Evolutionary conservation across 805 yeast genomes (phyloP).

Genomic region (Metschnikowia matae): DNA sequence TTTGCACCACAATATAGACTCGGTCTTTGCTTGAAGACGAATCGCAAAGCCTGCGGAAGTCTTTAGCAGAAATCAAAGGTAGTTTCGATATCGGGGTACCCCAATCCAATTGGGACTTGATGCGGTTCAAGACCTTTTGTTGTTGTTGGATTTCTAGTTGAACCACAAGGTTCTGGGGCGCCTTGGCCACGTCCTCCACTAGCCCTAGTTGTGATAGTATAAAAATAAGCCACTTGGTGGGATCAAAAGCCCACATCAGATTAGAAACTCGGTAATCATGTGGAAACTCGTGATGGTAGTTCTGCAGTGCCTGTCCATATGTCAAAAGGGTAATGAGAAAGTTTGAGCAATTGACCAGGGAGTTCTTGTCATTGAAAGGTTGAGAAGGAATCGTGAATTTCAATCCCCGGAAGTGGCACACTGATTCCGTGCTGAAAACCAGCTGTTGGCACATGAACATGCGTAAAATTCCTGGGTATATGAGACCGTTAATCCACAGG

Average conservation of each 20-base stretch:
- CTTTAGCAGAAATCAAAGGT: conserved; percentile 56
- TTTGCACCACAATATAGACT: conserved; percentile 78
- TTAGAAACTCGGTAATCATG: conserved; percentile 79
- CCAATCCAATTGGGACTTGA: conserved; percentile 81
- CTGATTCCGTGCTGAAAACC: conserved; percentile 70
- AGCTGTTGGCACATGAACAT: conserved; percentile 75
- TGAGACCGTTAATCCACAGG: conserved; percentile 32
- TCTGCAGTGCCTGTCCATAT: conserved; percentile 88
- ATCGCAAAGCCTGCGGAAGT: conserved; percentile 39
- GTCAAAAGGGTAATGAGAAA: conserved; percentile 61
- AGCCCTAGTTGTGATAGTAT: conserved; percentile 49
- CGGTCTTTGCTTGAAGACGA: conserved; percentile 39
- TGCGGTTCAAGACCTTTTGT: conserved; percentile 73
- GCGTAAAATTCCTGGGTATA: conserved; percentile 76
- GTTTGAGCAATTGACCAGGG: conserved; percentile 62
- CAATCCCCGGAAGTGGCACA: conserved; percentile 63
- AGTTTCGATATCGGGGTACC: conserved; percentile 88
- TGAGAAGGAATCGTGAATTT: conserved; percentile 64
- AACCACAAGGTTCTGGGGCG: conserved; percentile 67
- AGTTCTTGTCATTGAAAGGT: conserved; percentile 51
- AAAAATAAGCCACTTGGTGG: conserved; percentile 74
- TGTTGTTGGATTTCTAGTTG: conserved; percentile 55
- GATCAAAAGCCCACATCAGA: conserved; percentile 75
- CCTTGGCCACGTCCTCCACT: conserved; percentile 55
- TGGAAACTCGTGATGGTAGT: conserved; percentile 94